A percentile compares a stretch with the other conserved stretches of the same genome.
These are phyloP conservation scores for Penicillium psychrosexuale DNA, from an alignment of 2,329 filamentous ascomycete genomes.

Conservation along the genomic window DNA sequence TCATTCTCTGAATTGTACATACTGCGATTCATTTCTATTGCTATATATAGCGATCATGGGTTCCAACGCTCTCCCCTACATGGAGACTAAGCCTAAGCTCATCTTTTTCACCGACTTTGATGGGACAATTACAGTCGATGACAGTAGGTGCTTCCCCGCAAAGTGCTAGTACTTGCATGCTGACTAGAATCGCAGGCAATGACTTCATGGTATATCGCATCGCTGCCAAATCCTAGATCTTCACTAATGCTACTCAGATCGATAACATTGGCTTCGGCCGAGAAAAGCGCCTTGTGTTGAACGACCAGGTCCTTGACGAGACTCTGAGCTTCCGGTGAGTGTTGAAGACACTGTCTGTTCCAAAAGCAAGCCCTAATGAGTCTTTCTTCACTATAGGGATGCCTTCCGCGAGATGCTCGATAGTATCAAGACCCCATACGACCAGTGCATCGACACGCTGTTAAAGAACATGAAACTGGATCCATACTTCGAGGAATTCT, in stretches of 20 bases:
- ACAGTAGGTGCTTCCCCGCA: constrained; percentile 49
- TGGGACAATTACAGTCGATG: constrained; percentile 80
- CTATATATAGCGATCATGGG: constrained; percentile 25
- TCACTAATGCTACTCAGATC: constrained; percentile 58
- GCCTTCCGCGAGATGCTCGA: constrained; percentile 91
- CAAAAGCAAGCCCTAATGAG: constrained; percentile 2
- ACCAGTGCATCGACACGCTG: constrained; percentile 75
- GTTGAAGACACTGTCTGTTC: not conserved
- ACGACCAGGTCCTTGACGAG: constrained; percentile 71
- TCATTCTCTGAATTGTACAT: not conserved
- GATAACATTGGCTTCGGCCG: constrained; percentile 86
- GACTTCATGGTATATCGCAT: constrained; percentile 56
- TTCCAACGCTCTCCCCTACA: constrained; percentile 37
- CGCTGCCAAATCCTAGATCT: not conserved
- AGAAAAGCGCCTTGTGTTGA: constrained; percentile 67
- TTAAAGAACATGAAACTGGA: constrained; percentile 83
- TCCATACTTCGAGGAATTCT: constrained; percentile 83
- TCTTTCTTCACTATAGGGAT: constrained; percentile 50
- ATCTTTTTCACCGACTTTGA: constrained; percentile 99
- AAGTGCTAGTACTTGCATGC: constrained; percentile 2
- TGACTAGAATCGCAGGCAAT: constrained; percentile 50
- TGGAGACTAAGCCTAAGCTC: constrained; percentile 67
- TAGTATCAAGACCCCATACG: constrained; percentile 74
- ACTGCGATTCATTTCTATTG: not conserved
- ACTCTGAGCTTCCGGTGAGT: constrained; percentile 66